A percentile compares a stretch with the other conserved stretches of the same genome.
phyloP scores from a whole-genome alignment of 176 grass and related monocot species.

The Juncus effusus region DNA sequence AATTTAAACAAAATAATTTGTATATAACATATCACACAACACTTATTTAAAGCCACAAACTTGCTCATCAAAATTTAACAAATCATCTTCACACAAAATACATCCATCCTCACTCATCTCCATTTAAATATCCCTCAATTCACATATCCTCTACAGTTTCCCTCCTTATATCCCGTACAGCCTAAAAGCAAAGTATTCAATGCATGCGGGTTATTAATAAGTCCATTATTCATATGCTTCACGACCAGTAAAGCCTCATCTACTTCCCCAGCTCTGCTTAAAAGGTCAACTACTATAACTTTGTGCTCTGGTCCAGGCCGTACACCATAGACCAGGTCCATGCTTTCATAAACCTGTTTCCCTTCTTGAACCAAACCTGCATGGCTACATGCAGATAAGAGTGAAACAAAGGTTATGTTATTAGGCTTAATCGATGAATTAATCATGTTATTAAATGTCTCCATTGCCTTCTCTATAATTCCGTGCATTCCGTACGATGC shows the following conservation, averaged over 20 bases:
- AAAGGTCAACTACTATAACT: conserved; percentile 59
- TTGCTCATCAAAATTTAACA: no score
- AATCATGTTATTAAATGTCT: conserved; percentile 48
- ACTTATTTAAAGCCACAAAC: no score
- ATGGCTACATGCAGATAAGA: conserved; percentile 76
- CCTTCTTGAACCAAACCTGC: conserved; percentile 48
- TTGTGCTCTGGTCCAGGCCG: conserved; percentile 40
- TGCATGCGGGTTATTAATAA: conserved; percentile 26
- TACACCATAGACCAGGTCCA: conserved; percentile 42
- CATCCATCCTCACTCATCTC: no score
- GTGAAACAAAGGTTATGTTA: conserved; percentile 37
- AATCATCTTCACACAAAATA: no score
- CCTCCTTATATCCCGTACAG: conserved; percentile 33
- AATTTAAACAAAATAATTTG: no score
- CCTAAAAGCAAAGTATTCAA: conserved; percentile 72
- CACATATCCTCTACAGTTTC: no score
- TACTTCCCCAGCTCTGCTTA: conserved; percentile 45
- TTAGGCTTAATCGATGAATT: conserved; percentile 45
- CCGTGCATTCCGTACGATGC: conserved; percentile 69
- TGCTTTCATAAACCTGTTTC: conserved; percentile 47
- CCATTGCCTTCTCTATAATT: conserved; percentile 42
- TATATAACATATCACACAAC: no score
- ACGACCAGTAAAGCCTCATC: conserved; percentile 41
- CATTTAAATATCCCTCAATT: no score
- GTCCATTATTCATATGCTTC: conserved; percentile 24